These are phyloP conservation scores for Lichtheimia hyalospora DNA, from an alignment of 371 early-diverging fungal species.

Conservation along the genomic window DNA sequence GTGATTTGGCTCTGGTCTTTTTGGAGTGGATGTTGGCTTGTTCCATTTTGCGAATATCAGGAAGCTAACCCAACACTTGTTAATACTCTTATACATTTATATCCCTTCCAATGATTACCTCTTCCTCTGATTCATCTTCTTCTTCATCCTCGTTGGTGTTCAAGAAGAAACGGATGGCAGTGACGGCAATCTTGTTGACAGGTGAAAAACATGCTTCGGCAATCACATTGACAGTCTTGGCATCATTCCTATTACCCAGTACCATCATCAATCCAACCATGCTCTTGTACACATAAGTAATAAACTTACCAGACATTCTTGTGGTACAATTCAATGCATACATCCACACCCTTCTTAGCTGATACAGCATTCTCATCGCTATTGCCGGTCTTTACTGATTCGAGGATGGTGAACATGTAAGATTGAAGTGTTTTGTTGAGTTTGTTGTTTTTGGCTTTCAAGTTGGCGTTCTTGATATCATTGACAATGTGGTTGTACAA, in stretches of 20 bases:
- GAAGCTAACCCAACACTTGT: slow-evolving; percentile 19
- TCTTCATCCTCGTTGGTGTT: slow-evolving; percentile 76
- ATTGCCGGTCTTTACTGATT: slow-evolving; percentile 49
- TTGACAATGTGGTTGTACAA: slow-evolving; percentile 91
- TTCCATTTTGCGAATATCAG: slow-evolving; percentile 74
- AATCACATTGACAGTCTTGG: slow-evolving; percentile 96
- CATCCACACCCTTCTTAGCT: slow-evolving; percentile 92
- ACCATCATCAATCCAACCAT: not conserved
- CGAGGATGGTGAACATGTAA: slow-evolving; percentile 93
- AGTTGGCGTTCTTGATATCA: slow-evolving; percentile 91
- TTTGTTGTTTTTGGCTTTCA: slow-evolving; percentile 91
- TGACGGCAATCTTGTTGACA: slow-evolving; percentile 83
- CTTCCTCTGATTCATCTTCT: slow-evolving; percentile 64
- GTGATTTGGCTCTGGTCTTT: slow-evolving; percentile 79
- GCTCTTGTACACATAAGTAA: not conserved
- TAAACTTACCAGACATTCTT: slow-evolving; percentile 83
- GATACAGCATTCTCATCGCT: slow-evolving; percentile 80
- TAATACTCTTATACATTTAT: not conserved
- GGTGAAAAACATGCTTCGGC: slow-evolving; percentile 94
- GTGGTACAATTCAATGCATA: slow-evolving; percentile 93
- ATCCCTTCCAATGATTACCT: not conserved
- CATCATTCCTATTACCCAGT: slow-evolving; percentile 69
- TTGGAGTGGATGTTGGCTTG: slow-evolving; percentile 77
- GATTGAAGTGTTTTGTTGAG: slow-evolving; percentile 94
- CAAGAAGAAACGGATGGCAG: slow-evolving; percentile 94